Conservation (phyloP, 495 filamentous ascomycete genomes). For the Opeltia flavorubescens region DNA sequence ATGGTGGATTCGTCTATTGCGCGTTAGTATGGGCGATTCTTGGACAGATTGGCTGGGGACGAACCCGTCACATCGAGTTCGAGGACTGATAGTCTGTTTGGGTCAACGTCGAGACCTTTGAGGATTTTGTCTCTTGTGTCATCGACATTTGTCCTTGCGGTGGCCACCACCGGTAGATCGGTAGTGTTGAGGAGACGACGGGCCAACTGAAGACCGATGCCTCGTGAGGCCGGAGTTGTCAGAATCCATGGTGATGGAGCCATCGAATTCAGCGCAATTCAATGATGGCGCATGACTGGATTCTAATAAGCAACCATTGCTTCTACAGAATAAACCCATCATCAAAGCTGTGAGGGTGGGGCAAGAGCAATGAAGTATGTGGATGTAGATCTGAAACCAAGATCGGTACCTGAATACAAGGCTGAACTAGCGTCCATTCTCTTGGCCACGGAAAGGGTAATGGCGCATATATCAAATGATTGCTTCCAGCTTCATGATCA, state of each 20-base stretch:
- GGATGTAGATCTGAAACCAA: background rate
- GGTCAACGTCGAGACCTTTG: constrained; percentile 30
- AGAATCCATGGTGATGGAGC: constrained; percentile 32
- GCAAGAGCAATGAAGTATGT: too few relatives aligned
- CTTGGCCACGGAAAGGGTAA: background rate
- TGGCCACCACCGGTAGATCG: constrained; percentile 55
- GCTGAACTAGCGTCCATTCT: background rate
- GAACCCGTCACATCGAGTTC: constrained; percentile 45
- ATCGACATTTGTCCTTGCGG: constrained; percentile 43
- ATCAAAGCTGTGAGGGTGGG: too few relatives aligned
- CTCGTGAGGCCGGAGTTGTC: constrained; percentile 55
- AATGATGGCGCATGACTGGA: background rate
- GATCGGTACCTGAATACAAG: background rate
- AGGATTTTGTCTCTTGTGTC: constrained; percentile 40
- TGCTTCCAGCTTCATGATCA: background rate
- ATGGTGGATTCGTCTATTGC: constrained; percentile 23
- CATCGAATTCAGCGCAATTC: background rate
- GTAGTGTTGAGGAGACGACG: constrained; percentile 52
- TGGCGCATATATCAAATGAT: too few relatives aligned
- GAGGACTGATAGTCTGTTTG: constrained; percentile 37
- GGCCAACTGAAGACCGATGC: constrained; percentile 59
- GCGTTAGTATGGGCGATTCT: background rate
- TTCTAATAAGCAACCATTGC: too few relatives aligned
- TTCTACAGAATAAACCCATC: too few relatives aligned
- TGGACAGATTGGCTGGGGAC: background rate